Conservation (phyloP, 306 rosid genomes). For the Lupinus albus region DNA sequence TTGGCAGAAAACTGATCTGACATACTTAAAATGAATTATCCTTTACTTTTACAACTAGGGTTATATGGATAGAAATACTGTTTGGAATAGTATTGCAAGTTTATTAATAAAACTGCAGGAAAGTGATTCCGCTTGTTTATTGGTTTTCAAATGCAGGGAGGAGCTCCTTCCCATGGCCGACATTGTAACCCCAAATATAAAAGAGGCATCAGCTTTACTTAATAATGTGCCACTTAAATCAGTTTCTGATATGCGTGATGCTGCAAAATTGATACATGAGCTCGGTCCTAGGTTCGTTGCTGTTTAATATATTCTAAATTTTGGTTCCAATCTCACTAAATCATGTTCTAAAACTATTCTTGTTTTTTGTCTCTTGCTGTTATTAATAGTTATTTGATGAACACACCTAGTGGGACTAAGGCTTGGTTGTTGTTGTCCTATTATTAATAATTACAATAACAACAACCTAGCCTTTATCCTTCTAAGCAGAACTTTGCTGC, state of each 20-base stretch:
- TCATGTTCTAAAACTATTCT: conserved; percentile 16
- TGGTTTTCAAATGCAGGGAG: conserved; percentile 67
- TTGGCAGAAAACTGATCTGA: not conserved
- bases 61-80: conserved; percentile 11
- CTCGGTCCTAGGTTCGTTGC: conserved; percentile 79
- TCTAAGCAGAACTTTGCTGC: not conserved
- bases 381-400: not conserved
- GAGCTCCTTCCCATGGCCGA: conserved; percentile 85
- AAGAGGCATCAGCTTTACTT: conserved; percentile 85
- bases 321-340: conserved; percentile 23
- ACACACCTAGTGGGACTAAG: too few species aligned
- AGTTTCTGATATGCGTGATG: conserved; percentile 80
- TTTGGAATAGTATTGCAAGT: conserved; percentile 1
- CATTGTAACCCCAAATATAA: conserved; percentile 87
- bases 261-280: conserved; percentile 75
- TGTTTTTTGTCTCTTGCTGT: not conserved
- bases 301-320: conserved; percentile 21
- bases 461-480: too few species aligned
- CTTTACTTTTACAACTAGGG: not conserved
- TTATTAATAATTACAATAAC: too few species aligned
- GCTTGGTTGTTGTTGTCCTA: too few species aligned
- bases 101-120: conserved; percentile 29
- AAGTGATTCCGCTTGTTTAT: conserved; percentile 32
- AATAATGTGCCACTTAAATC: conserved; percentile 68
- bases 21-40: not conserved